phyloP scores from a whole-genome alignment of 2,329 filamentous ascomycete genomes.

The Sporothrix mexicana region DNA sequence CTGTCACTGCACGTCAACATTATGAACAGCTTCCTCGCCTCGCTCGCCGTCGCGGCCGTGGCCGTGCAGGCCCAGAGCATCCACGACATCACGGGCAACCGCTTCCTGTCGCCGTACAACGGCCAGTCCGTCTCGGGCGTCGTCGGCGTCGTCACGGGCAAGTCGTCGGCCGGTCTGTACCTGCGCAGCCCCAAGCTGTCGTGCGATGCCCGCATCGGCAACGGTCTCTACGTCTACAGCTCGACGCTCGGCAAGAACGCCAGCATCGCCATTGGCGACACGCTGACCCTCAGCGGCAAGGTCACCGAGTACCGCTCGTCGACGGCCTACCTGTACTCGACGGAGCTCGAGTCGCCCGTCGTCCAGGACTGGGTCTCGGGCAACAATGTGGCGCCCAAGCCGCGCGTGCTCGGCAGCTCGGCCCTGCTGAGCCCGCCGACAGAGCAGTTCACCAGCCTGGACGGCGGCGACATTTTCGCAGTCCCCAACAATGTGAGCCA shows the following conservation, averaged over 20 bases:
- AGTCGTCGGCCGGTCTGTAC: conserved; percentile 66
- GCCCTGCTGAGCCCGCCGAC: conserved; percentile 64
- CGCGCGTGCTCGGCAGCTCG: conserved; percentile 64
- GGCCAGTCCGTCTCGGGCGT: conserved; percentile 63
- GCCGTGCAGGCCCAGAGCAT: conserved; percentile 49
- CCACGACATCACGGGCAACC: conserved; percentile 69
- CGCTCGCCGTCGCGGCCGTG: conserved; percentile 24
- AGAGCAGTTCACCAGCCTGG: conserved; percentile 65
- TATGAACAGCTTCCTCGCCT: conserved; percentile 23
- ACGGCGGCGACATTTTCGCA: conserved; percentile 68
- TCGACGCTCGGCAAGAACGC: conserved; percentile 54
- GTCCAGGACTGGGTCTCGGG: conserved; percentile 24
- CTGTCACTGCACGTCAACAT: too few species aligned
- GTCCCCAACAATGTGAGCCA: conserved; percentile 66
- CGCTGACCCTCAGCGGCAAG: conserved; percentile 64
- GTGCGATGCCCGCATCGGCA: conserved; percentile 61
- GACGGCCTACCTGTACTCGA: conserved; percentile 65
- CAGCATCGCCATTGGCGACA: conserved; percentile 63
- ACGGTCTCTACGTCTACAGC: conserved; percentile 70
- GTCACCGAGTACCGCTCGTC: conserved; percentile 64
- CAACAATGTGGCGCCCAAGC: conserved; percentile 39
- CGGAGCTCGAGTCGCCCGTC: conserved; percentile 60
- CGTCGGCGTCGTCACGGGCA: conserved; percentile 68
- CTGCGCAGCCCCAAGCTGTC: conserved; percentile 65
- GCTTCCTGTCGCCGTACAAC: conserved; percentile 65